These are phyloP conservation scores for Termitomyces sp. DNA, from an alignment of 768 basidiomycete species.

Conservation along the genomic window DNA sequence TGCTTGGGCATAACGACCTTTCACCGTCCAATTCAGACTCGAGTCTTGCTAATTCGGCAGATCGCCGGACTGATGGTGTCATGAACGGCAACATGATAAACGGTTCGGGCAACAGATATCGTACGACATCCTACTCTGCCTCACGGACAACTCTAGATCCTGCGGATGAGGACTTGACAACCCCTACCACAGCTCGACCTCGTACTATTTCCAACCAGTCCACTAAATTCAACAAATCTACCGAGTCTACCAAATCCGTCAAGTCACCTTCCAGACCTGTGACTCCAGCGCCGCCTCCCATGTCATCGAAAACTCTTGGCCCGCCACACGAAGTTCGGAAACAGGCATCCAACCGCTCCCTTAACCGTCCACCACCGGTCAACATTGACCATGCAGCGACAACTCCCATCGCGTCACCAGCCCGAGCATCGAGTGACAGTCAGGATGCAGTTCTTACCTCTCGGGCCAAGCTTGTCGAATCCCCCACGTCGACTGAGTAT, in stretches of 20 bases:
- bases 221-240: slow-evolving; percentile 2
- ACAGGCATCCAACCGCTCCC: slow-evolving; percentile 34
- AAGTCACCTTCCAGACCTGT: slow-evolving; percentile 8
- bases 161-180: slow-evolving; percentile 17
- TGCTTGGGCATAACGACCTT: slow-evolving; percentile 22
- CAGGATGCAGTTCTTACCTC: slow-evolving; percentile 17
- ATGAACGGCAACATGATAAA: slow-evolving; percentile 14
- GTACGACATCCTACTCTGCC: slow-evolving; percentile 18
- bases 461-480: slow-evolving; percentile 37
- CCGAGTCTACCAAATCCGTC: slow-evolving; percentile 13
- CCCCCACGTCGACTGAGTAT: slow-evolving; percentile 38
- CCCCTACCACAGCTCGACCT: slow-evolving; percentile 17
- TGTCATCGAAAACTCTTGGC: slow-evolving; percentile 18
- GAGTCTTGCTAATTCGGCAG: slow-evolving; percentile 13
- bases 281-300: slow-evolving; percentile 14
- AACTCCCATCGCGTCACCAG: slow-evolving; percentile 14
- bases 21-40: slow-evolving; percentile 22
- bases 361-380: slow-evolving; percentile 26
- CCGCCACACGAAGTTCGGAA: slow-evolving; percentile 27
- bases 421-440: slow-evolving; percentile 12
- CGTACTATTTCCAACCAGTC: slow-evolving; percentile 7
- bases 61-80: slow-evolving; percentile 16
- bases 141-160: slow-evolving; percentile 8
- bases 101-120: slow-evolving; percentile 12
- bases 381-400: slow-evolving; percentile 22